Evolutionary conservation across 495 filamentous ascomycete genomes (phyloP), one percentile per base, ranked within the genome.

Genomic region (Podospora pseudopauciseta): DNA sequence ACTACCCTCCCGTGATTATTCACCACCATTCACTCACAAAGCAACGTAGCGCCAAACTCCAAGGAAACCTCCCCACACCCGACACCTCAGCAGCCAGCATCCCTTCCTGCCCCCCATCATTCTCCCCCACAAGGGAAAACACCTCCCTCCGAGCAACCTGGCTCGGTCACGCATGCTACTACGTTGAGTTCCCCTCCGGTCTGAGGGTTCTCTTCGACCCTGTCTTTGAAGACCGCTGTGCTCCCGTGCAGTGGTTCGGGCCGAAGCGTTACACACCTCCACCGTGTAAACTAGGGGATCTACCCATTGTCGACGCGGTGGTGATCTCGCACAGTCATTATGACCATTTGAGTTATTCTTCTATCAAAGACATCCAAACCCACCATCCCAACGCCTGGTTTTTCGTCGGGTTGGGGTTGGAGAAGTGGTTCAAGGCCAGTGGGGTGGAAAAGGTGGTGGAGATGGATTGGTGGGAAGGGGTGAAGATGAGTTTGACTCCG

Each of bases 121-220:
- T 97, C 75, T 85, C 93, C 27, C 79, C 86, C 1, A 82, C 78
- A 54, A 87, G 83, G 70, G 76, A 80, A 15, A 77, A 77, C 27
- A 86, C 88, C 74, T 55, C 68, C 15, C 86, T 99, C 7, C 89
- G 94, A 20, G 93, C 94, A 54, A 99, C 95, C 39, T 99, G 95
- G 95, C 87, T 99, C 4, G 95, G 95, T 11, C 95, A 99, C 79
- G 93, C 95, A 1, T 97, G 92, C 80, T 97, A 93, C 78, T 92
- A 91, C 74, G 89, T 96, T 64, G 95, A 97, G 76, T 97, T 96
- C 72, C 94, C 95, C 18, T 80, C 84, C 64, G 95, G 95, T 0
- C 81, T 99, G 23, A 88, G 94, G 54, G 93, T 96, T 2, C 85
- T 99, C 13, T 97, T 97, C 76, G 95, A 99, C 76, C 95, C 95